Conservation (phyloP, 2,329 filamentous ascomycete species). For the Leptographium radiaticola region DNA sequence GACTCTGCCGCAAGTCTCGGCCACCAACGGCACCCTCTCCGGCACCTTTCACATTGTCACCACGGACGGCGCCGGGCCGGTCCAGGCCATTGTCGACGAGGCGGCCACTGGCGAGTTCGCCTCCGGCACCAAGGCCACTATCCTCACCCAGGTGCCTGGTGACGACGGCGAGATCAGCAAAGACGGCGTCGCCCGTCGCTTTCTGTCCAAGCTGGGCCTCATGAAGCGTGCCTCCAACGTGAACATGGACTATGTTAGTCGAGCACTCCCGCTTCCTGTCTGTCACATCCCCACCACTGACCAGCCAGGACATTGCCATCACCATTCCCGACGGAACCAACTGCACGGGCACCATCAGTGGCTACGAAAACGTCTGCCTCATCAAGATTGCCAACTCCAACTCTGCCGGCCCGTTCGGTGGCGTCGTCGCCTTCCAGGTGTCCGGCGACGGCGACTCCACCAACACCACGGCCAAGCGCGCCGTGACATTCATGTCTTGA, state of each 20-base stretch:
- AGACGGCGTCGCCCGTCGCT: conserved; percentile 3
- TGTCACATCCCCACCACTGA: conserved; percentile 19
- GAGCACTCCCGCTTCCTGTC: background rate
- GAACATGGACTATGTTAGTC: conserved; percentile 14
- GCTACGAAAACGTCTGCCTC: conserved; percentile 24
- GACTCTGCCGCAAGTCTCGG: conserved; percentile 26
- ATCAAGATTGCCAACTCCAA: conserved; percentile 30
- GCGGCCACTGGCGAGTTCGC: conserved; percentile 23
- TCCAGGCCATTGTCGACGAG: conserved; percentile 24
- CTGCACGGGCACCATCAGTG: conserved; percentile 23
- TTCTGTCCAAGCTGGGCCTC: conserved; percentile 8
- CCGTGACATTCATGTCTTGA: background rate
- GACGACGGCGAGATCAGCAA: conserved; percentile 19
- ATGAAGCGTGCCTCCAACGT: conserved; percentile 15
- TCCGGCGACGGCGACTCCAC: conserved; percentile 8
- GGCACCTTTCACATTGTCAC: conserved; percentile 27
- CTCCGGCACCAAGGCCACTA: conserved; percentile 15
- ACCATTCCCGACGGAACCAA: conserved; percentile 23
- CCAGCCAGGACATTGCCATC: conserved; percentile 18
- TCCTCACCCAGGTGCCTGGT: conserved; percentile 24
- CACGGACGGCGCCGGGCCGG: conserved; percentile 26
- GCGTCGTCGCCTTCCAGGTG: conserved; percentile 27
- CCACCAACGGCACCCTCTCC: conserved; percentile 19
- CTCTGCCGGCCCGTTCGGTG: conserved; percentile 27
- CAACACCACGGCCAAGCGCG: background rate